Percentiles rank a stretch among this genome's conserved stretches.
Evolutionary conservation across 208 protist genomes (phyloP).

Genomic region (Leishmania tarentolae): DNA sequence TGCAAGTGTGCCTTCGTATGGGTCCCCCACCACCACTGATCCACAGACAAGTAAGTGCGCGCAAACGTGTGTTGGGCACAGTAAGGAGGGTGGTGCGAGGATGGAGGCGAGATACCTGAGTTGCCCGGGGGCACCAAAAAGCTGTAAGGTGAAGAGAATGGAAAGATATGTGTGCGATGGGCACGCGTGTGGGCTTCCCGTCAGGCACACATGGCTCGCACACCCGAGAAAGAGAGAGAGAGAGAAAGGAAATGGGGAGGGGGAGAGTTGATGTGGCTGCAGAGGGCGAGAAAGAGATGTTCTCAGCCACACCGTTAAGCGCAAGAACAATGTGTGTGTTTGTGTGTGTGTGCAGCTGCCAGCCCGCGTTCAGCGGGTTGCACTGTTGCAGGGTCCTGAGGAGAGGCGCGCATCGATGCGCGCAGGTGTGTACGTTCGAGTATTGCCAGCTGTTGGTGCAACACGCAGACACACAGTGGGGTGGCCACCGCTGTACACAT

Average conservation of each 20-base stretch:
- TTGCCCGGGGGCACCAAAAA: background rate
- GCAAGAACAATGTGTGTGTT: too few relatives aligned
- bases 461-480: background rate
- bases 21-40: background rate
- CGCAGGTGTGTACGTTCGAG: background rate
- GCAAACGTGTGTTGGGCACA: background rate
- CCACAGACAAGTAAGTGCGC: background rate
- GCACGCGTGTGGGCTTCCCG: background rate
- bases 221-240: background rate
- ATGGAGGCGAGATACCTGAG: background rate
- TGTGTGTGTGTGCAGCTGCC: background rate
- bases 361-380: background rate
- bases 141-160: background rate
- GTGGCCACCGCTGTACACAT: background rate
- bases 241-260: background rate
- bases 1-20: background rate
- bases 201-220: background rate
- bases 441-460: background rate
- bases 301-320: background rate
- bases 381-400: background rate
- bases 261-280: background rate
- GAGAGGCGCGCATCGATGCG: background rate
- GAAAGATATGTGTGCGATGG: background rate
- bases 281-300: background rate
- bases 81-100: background rate